Evolutionary conservation across 1,284 basidiomycete genomes (phyloP).

Genomic region (Trichosporon ovoides): DNA sequence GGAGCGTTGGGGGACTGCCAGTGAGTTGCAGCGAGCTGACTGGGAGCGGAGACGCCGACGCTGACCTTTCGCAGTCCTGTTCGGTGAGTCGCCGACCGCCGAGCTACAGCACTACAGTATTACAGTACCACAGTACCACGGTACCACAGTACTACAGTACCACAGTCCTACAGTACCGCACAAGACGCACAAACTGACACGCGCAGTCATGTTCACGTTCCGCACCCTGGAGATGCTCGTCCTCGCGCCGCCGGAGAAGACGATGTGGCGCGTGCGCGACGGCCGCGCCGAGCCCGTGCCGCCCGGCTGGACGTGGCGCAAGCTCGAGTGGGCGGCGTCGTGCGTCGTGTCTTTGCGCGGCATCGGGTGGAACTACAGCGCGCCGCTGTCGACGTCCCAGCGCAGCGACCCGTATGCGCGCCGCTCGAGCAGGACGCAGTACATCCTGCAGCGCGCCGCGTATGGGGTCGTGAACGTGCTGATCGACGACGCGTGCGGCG

Average conservation of each 20-base stretch:
- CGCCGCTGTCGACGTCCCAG: constrained; percentile 27
- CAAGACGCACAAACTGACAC: not conserved
- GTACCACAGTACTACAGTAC: too few species aligned
- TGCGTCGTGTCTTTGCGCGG: constrained; percentile 37
- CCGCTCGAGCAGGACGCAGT: constrained; percentile 21
- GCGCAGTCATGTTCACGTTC: constrained; percentile 16
- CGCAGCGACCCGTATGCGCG: constrained; percentile 25
- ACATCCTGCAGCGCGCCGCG: constrained; percentile 16
- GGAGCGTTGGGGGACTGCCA: constrained; percentile 30
- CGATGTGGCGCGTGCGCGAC: constrained; percentile 26
- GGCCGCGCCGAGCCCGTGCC: constrained; percentile 32
- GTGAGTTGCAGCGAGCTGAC: not conserved
- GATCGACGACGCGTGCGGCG: constrained; percentile 12
- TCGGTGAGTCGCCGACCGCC: constrained; percentile 17
- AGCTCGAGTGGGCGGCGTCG: constrained; percentile 34
- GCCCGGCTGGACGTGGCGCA: constrained; percentile 31
- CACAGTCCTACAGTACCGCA: too few species aligned
- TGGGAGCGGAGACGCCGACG: not conserved
- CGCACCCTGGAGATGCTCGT: constrained; percentile 31
- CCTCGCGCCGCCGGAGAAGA: constrained; percentile 36
- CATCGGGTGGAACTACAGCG: constrained; percentile 40
- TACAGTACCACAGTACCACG: too few species aligned
- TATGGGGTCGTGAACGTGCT: constrained; percentile 6
- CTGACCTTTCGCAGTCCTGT: constrained; percentile 10
- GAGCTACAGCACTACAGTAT: not conserved